Base-by-base conservation (phyloP, 345 rosid genomes). In the Carallia brachiata region DNA sequence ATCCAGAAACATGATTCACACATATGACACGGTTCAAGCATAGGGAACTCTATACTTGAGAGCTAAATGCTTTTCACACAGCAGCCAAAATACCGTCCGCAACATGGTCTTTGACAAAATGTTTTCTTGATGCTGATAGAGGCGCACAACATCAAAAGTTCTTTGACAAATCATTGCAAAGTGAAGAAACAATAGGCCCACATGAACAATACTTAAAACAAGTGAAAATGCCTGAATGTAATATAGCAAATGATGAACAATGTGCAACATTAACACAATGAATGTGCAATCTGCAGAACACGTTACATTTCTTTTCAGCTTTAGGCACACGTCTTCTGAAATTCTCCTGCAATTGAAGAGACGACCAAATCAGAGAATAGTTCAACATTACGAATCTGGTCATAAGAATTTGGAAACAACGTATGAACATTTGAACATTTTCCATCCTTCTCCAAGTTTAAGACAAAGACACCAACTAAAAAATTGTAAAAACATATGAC, bases 301-400 rank as follows among this genome's bases (percentile, higher is more conserved):
- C 30, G 23, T 79, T 79, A 86, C 92, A 59, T 74, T 81, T 84
- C 52, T 71, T 85, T 64, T 75, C 86, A 6, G 52, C 80, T 76
- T 71, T 84, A 36, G 77, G 80, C 52, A 64, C 77, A 59, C 68
- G 75, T 55, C 78, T 63, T 6, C 69, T 68, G 53, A 66, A 75
- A 58, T 78, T 83, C 63, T 81, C 88, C 88, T 86, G 87, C 65
- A 71, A 72, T 73, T 61, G 50, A 53, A 60, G 56, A 10, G 36
- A 68, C 65, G 70, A 53, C 36, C 32, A 75, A 15, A 54, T 18
- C 36, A 75, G 16, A 67, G 8, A 50, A 50, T 31, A 39, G 56
- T n/a, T 64, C 1, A 15, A 52, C 18, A 15, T 4, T 9, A 19
- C 3, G 52, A 16, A 55, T 28, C 30, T 52, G 62, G 17, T 18